phyloP scores from a whole-genome alignment of 345 rosid genomes.

The Erodium maritimum region DNA sequence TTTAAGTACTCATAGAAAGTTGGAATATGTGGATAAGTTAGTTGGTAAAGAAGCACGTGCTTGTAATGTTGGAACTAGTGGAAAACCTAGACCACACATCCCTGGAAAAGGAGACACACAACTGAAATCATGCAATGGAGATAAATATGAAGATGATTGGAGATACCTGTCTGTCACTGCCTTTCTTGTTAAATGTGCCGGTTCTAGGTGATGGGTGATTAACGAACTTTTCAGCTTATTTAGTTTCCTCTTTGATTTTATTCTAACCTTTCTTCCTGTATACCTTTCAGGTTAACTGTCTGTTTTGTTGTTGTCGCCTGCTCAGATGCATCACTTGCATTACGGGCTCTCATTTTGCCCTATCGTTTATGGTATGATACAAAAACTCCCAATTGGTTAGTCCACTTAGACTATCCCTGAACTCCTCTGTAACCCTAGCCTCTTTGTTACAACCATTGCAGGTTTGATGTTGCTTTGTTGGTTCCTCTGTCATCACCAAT shows the following conservation, averaged over 20 bases:
- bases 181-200: constrained; percentile 62
- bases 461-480: constrained; percentile 86
- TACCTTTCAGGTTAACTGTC: constrained; percentile 54
- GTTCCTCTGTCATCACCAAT: constrained; percentile 58
- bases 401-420: constrained; percentile 1
- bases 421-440: background rate
- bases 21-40: constrained; percentile 18
- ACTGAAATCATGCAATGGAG: constrained; percentile 19
- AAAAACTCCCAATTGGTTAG: constrained; percentile 1
- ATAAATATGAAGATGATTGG: constrained; percentile 76
- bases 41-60: constrained; percentile 10
- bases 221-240: background rate
- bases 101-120: constrained; percentile 12
- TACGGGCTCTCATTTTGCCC: constrained; percentile 78
- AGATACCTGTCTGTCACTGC: constrained; percentile 91
- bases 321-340: constrained; percentile 80
- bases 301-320: constrained; percentile 79
- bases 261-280: constrained; percentile 2
- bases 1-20: constrained; percentile 26
- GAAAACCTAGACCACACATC: constrained; percentile 12
- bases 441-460: constrained; percentile 16
- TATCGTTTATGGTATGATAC: constrained; percentile 71
- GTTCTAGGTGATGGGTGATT: constrained; percentile 47
- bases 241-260: background rate
- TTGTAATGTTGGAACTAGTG: constrained; percentile 13